Evolutionary conservation across 768 basidiomycete species (phyloP), one percentile per base, ranked within the genome.

Genomic region (Cyathus striatus): DNA sequence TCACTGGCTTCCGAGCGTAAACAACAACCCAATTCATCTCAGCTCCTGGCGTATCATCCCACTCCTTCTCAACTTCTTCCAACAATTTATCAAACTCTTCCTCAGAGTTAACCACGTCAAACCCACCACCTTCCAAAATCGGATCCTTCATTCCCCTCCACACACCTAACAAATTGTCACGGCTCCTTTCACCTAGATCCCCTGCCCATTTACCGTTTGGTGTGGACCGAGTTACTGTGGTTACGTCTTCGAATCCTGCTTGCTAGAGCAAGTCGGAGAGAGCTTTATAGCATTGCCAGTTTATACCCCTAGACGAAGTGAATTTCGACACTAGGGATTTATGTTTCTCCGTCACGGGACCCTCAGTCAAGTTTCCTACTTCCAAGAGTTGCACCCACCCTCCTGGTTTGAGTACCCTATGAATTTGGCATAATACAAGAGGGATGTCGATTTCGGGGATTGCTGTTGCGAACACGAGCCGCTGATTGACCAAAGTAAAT

Each of bases 381-480:
- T 41, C 40, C 6, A 20, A 41, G 23, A 41, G 40, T 26, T 41
- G 24, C 6, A 41, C 40, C 24, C 26, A 41, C 6, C 40, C 40
- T 6, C 40, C 40, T 6, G 40, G 40, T 41, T 6, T 13, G 6
- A 41, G 14, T 6, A 41, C 40, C 7, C 40, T 23, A 24, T 41
- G 22, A 14, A 41, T 32, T 21, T 41, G 10, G 6, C 32, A 5
- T 14, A 41, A 6, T 5, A 26, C 40, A 5, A 9, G 6, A 27
- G 23, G 40, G 9, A 23, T 21, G 10, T 36, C 10, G 7, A 18
- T 18, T 12, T 18, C 9, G 10, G 10, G 35, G 20, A 36, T 9
- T 36, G 35, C 7, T n/a, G n/a, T n/a, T 12, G 9, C 35, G 7
- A 36, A 9, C 17, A 36, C 10, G 7, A 36, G 35, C 7, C 35